Conservation (phyloP, 108 stramenopile species). For the Bacterosira constricta region DNA sequence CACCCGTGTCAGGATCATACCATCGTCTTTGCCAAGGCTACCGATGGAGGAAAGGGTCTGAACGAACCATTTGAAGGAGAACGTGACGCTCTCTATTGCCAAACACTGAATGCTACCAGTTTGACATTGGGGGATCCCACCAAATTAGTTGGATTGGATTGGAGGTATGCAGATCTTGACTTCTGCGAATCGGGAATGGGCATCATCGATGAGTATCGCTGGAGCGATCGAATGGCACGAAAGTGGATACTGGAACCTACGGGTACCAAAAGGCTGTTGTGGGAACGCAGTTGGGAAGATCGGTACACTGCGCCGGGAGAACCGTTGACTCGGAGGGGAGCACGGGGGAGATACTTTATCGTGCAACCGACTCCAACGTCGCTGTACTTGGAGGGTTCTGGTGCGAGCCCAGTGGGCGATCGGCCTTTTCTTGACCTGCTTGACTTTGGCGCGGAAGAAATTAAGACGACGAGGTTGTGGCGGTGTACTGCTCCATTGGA, state of each 20-base stretch:
- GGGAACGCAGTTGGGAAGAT: slow-evolving; percentile 47
- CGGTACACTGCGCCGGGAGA: slow-evolving; percentile 39
- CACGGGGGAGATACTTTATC: slow-evolving; percentile 30
- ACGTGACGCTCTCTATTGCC: slow-evolving; percentile 37
- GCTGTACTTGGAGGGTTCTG: slow-evolving; percentile 43
- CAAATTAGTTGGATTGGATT: slow-evolving; percentile 36
- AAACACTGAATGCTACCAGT: not conserved
- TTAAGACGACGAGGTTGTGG: slow-evolving; percentile 42
- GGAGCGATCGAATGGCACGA: slow-evolving; percentile 45
- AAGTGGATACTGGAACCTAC: slow-evolving; percentile 26
- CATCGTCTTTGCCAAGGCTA: slow-evolving; percentile 23
- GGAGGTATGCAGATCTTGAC: slow-evolving; percentile 33
- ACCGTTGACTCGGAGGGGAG: slow-evolving; percentile 31
- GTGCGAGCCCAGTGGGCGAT: slow-evolving; percentile 51
- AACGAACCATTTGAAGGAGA: slow-evolving; percentile 35
- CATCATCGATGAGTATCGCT: slow-evolving; percentile 31
- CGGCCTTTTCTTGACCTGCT: slow-evolving; percentile 51
- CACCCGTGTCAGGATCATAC: slow-evolving; percentile 27
- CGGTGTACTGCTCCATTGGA: slow-evolving; percentile 44
- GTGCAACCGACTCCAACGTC: slow-evolving; percentile 34
- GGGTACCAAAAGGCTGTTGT: slow-evolving; percentile 26
- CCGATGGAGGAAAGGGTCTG: slow-evolving; percentile 36
- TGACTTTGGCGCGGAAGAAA: slow-evolving; percentile 29
- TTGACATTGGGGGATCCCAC: slow-evolving; percentile 13
- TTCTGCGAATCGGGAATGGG: slow-evolving; percentile 25